These are phyloP conservation scores for Dillenia suffruticosa DNA, from an alignment of 164 flowering plant genomes.

Conservation along the genomic window DNA sequence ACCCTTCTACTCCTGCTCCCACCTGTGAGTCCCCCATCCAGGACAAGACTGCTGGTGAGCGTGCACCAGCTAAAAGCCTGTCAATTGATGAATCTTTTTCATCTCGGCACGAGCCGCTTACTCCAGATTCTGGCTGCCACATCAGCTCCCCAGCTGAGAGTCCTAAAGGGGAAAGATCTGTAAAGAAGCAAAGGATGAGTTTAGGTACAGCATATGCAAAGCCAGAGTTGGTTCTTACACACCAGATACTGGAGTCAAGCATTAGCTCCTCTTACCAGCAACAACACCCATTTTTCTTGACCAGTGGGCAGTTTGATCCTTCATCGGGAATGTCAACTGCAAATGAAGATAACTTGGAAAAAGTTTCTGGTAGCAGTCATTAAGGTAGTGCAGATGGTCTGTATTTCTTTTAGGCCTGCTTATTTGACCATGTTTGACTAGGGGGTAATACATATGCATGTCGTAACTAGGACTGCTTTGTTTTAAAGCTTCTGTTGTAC, in stretches of 20 bases:
- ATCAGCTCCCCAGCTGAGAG: slow-evolving; percentile 33
- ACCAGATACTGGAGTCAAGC: slow-evolving; percentile 74
- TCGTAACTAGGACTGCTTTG: too few species aligned
- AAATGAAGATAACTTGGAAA: slow-evolving; percentile 25
- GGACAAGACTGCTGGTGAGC: slow-evolving; percentile 41
- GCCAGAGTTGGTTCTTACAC: slow-evolving; percentile 46
- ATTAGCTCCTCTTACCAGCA: slow-evolving; percentile 37
- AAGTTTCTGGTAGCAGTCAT: slow-evolving; percentile 20
- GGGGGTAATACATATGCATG: too few species aligned
- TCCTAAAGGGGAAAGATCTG: slow-evolving; percentile 40
- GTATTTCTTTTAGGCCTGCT: too few species aligned
- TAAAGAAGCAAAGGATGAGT: slow-evolving; percentile 41
- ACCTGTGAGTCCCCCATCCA: slow-evolving; percentile 58
- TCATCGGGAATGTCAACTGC: slow-evolving; percentile 20
- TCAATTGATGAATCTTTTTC: slow-evolving; percentile 70
- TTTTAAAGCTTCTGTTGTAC: too few species aligned
- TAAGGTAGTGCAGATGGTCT: slow-evolving; percentile 3
- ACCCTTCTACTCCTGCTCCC: slow-evolving; percentile 79
- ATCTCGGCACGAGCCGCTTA: slow-evolving; percentile 74
- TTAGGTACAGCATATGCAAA: slow-evolving; percentile 22
- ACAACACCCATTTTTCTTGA: slow-evolving; percentile 26
- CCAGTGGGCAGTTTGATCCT: slow-evolving; percentile 32
- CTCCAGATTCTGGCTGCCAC: slow-evolving; percentile 79
- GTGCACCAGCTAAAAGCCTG: slow-evolving; percentile 38
- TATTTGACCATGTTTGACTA: too few species aligned